phyloP scores from a whole-genome alignment of 768 basidiomycete species.

The Xanthoconium stramineum region DNA sequence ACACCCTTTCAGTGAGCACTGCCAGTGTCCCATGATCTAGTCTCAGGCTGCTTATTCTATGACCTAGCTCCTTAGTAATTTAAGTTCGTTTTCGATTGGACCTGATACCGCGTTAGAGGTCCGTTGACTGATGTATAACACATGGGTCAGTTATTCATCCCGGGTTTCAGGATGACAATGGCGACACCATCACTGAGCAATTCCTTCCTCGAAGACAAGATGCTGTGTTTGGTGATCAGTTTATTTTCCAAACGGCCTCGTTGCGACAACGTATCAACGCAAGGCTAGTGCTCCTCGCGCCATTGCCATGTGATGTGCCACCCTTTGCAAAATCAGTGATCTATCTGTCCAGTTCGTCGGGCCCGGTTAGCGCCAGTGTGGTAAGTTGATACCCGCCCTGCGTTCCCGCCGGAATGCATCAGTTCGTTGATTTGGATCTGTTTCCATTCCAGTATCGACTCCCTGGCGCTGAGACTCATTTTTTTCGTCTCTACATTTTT shows the following conservation, averaged over 20 bases:
- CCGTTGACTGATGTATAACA: slow-evolving; percentile 4
- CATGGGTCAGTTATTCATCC: slow-evolving; percentile 1
- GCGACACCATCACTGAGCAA: slow-evolving; percentile 21
- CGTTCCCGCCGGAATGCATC: neutral
- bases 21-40: neutral
- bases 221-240: slow-evolving; percentile 31
- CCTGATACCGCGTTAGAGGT: slow-evolving; percentile 17
- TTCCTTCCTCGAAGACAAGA: slow-evolving; percentile 30
- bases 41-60: neutral
- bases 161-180: slow-evolving; percentile 18
- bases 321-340: slow-evolving; percentile 34
- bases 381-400: slow-evolving; percentile 19
- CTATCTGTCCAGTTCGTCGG: slow-evolving; percentile 29
- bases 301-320: slow-evolving; percentile 23
- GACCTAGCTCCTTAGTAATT: slow-evolving; percentile 27
- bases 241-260: slow-evolving; percentile 24
- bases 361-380: slow-evolving; percentile 22
- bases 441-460: slow-evolving; percentile 19
- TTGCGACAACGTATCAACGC: slow-evolving; percentile 25
- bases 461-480: slow-evolving; percentile 26
- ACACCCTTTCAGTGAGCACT: slow-evolving; percentile 28
- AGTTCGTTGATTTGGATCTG: slow-evolving; percentile 3
- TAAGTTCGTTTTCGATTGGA: slow-evolving; percentile 15
- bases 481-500: slow-evolving; percentile 30
- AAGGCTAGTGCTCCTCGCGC: slow-evolving; percentile 27